A percentile compares a stretch with the other conserved stretches of the same genome.
These are phyloP conservation scores for Tuber aestivum DNA, from an alignment of 495 filamentous ascomycete species.

Conservation along the genomic window DNA sequence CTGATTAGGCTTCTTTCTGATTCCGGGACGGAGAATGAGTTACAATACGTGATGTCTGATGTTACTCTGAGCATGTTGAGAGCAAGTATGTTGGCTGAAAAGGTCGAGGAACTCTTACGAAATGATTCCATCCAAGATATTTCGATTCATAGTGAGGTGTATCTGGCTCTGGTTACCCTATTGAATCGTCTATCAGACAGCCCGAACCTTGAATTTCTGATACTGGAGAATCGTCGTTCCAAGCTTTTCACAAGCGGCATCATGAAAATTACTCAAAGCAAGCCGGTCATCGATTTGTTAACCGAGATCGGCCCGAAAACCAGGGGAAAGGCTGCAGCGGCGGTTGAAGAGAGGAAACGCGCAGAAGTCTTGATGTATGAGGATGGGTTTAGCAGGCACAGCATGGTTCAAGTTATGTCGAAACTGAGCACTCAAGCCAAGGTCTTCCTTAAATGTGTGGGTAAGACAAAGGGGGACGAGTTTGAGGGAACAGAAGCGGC, in stretches of 20 bases:
- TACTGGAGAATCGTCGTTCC: conserved; percentile 20
- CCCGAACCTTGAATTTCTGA: conserved; percentile 17
- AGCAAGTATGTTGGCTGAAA: conserved; percentile 26
- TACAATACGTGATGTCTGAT: conserved; percentile 16
- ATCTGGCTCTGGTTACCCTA: conserved; percentile 18
- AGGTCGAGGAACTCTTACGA: conserved; percentile 28
- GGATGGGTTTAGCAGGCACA: conserved; percentile 23
- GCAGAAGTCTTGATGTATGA: conserved; percentile 27
- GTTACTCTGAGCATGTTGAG: conserved; percentile 18
- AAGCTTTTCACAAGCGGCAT: conserved; percentile 23
- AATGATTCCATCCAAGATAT: conserved; percentile 32
- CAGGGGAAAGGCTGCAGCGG: conserved; percentile 26
- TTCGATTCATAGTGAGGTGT: conserved; percentile 28
- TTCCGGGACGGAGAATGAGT: conserved; percentile 3
- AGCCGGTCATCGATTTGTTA: conserved; percentile 9
- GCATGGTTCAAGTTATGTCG: conserved; percentile 19
- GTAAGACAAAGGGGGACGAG: conserved; percentile 20
- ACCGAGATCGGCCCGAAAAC: conserved; percentile 21
- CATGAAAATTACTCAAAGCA: conserved; percentile 21
- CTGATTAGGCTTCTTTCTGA: conserved; percentile 17
- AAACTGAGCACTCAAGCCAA: conserved; percentile 28
- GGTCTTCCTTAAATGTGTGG: conserved; percentile 27
- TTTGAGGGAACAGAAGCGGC: conserved; percentile 25
- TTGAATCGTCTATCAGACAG: conserved; percentile 21
- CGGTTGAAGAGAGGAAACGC: conserved; percentile 23